A percentile compares a stretch with the other conserved stretches of the same genome.
phyloP scores from a whole-genome alignment of 177 flowering plant genomes.

The Tripterygium wilfordii region DNA sequence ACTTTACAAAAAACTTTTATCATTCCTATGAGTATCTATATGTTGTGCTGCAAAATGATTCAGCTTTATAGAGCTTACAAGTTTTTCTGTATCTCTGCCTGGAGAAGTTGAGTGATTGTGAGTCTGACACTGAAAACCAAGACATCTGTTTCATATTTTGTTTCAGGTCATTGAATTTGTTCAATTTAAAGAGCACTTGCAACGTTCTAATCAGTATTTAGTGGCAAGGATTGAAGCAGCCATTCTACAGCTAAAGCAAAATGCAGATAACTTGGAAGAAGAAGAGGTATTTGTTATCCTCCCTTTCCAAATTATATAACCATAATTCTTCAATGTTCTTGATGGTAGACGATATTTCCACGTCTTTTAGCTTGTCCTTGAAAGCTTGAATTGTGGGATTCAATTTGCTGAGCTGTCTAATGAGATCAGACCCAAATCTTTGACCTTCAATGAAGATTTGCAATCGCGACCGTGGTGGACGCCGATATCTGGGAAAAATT shows the following conservation, averaged over 20 bases:
- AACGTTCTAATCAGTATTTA: slow-evolving; percentile 69
- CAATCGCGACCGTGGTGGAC: slow-evolving; percentile 96
- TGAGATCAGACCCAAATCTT: slow-evolving; percentile 47
- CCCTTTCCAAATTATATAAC: neutral
- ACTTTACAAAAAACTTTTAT: too few species aligned
- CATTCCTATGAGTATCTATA: too few species aligned
- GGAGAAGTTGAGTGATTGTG: too few species aligned
- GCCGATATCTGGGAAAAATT: slow-evolving; percentile 64
- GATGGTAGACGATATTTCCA: neutral
- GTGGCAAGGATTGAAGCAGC: slow-evolving; percentile 65
- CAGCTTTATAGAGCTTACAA: too few species aligned
- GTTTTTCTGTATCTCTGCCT: too few species aligned
- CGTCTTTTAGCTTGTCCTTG: slow-evolving; percentile 50
- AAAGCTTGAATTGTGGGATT: slow-evolving; percentile 45
- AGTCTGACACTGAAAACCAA: too few species aligned
- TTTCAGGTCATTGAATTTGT: slow-evolving; percentile 90
- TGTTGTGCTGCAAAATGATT: too few species aligned
- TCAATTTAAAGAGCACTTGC: slow-evolving; percentile 73
- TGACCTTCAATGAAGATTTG: slow-evolving; percentile 89
- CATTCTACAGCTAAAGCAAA: slow-evolving; percentile 73
- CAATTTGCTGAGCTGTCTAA: slow-evolving; percentile 55
- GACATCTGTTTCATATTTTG: too few species aligned
- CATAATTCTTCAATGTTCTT: neutral
- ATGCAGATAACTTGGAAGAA: slow-evolving; percentile 65
- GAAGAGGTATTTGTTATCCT: slow-evolving; percentile 47